Evolutionary conservation across 1,284 basidiomycete species (phyloP), one percentile per base, ranked within the genome.

Genomic region (Cryptococcus depauperatus): DNA sequence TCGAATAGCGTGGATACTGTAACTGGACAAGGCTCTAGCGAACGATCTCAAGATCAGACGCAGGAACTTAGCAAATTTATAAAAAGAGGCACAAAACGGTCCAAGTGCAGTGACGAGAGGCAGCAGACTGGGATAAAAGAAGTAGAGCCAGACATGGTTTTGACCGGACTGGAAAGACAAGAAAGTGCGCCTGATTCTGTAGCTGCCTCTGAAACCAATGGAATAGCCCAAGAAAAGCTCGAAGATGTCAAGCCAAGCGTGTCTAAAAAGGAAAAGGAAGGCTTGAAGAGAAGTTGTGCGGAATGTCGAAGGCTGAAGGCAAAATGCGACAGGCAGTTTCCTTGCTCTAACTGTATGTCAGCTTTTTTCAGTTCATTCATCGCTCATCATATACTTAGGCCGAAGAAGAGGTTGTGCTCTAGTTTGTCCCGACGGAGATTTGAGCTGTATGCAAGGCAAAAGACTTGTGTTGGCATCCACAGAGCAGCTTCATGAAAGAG

Each of bases 371-470:
- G 23, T 26, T 9, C 25, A 16, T 13, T 26, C n/a, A 50, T 50
- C 35, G 50, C 41, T 5, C 37, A 22, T 19, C 6, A 23, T 10
- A n/a, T n/a, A n/a, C n/a, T n/a, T n/a, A 64, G 61, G 63, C 48
- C 60, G 63, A 35, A 48, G 63, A 37, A 46, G 64, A 46, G 66
- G 66, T 9, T 68, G 66, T 40, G 64, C 66, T 3, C 34, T 64
- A 5, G 62, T 64, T 6, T 68, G 66, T 40, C 66, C 66, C 1
- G 66, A 68, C 44, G 63, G 63, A 2, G 64, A 67, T 48, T 48
- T 68, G n/a, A 61, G 59, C 34, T 66, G 64, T 44, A 68, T 68
- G 66, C 62, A 66, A 37, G 66, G 66, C 19, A 68, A 68, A 39
- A 55, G 66, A 25, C 49, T 68, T 9, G 66, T 68, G 4, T 55